Base-by-base conservation (phyloP, 2,329 filamentous ascomycete species). In the Phaeophleospora eucalypticola region DNA sequence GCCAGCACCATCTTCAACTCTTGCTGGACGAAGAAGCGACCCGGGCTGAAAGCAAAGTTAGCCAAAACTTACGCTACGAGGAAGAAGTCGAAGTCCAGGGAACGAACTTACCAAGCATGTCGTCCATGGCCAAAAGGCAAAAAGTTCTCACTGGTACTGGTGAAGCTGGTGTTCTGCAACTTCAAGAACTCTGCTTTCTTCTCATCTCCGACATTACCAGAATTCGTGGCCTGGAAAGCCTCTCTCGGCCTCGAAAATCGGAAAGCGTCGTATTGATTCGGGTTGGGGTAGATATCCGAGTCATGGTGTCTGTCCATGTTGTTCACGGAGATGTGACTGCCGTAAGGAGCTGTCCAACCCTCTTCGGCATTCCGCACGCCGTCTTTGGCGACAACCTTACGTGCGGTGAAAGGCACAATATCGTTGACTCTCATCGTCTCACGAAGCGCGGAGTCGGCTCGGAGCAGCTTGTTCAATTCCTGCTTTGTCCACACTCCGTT, bases 11-110 rank as follows among this genome's bases (percentile, higher is more conserved):
- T 19, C 33, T 32, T 37, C n/a, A 37, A 8, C n/a, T 44, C 18
- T 12, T 29, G 32, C 14, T 35, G 71, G n/a, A 37, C 71, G 49
- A 74, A 72, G 65, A 73, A 74, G 1, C 71, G 65, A 0, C 71
- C 71, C 12, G 52, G 52, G 44, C 64, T 64, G 17, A 36, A 17
- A 3, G 14, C 6, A 29, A 29, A 29, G n/a, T n/a, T n/a, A n/a
- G n/a, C n/a, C n/a, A n/a, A n/a, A n/a, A n/a, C n/a, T n/a, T n/a
- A n/a, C n/a, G n/a, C n/a, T n/a, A n/a, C n/a, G n/a, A n/a, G n/a
- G n/a, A n/a, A n/a, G n/a, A n/a, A n/a, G n/a, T n/a, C 24, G 24
- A n/a, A 10, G 32, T 43, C 19, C n/a, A n/a, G 36, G 48, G 15
- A n/a, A 15, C 21, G 12, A 4, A 40, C 41, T 51, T 32, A 52